A percentile compares a stretch with the other conserved stretches of the same genome.
Conservation (phyloP, 768 basidiomycete species). For the Hypholoma fasciculare region DNA sequence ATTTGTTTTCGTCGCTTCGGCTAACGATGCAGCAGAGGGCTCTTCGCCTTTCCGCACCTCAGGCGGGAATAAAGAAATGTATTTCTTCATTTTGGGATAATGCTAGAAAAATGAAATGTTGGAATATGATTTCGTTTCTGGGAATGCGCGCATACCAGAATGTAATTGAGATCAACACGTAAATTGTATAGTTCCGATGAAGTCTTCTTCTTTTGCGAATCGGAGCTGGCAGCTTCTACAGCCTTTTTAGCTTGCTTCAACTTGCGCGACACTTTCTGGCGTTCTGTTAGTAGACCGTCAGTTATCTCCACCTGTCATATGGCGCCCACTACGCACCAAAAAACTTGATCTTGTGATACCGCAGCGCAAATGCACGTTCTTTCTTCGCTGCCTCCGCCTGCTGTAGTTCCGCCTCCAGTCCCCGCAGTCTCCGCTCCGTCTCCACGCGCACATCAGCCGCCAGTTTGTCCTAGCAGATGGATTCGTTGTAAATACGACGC, state of each 20-base stretch:
- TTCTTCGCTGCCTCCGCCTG: constrained; percentile 62
- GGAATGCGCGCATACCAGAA: constrained; percentile 52
- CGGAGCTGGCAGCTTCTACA: constrained; percentile 34
- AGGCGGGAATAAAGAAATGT: constrained; percentile 87
- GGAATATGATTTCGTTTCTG: background rate
- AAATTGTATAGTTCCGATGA: constrained; percentile 55
- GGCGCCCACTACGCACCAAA: constrained; percentile 62
- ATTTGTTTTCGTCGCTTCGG: constrained; percentile 40
- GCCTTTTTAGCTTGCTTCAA: constrained; percentile 67
- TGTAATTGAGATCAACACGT: constrained; percentile 90
- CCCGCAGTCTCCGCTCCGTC: constrained; percentile 76
- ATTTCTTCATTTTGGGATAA: constrained; percentile 84
- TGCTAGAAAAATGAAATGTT: constrained; percentile 45
- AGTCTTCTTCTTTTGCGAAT: constrained; percentile 39
- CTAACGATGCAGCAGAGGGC: constrained; percentile 20
- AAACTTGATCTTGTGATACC: constrained; percentile 92
- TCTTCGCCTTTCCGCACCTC: constrained; percentile 46
- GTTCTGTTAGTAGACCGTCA: constrained; percentile 47
- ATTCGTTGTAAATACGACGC: background rate
- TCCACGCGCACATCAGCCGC: constrained; percentile 84
- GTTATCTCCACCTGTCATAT: background rate
- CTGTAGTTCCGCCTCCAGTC: constrained; percentile 72
- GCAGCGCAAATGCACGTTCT: constrained; percentile 70
- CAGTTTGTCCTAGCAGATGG: constrained; percentile 59
- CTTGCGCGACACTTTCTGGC: constrained; percentile 82